Base-by-base conservation (phyloP, 805 yeast species). In the Yamadazyma nakazawae region DNA sequence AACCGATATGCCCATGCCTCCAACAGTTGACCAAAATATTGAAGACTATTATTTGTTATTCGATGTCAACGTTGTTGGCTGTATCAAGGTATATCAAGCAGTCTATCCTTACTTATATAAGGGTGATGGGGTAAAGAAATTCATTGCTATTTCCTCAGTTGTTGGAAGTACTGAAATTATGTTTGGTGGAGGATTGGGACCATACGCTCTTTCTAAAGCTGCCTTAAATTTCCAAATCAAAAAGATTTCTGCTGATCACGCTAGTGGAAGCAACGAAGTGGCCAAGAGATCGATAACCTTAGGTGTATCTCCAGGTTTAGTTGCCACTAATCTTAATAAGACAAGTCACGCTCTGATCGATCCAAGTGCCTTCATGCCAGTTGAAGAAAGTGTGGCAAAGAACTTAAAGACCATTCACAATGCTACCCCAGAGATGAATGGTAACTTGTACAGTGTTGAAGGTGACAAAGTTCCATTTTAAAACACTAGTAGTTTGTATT, bases 221-320 rank as follows among this genome's bases (percentile, higher is more conserved):
- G 70, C 68, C 0, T 40, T 67, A 18, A 67, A 67, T 53, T 64
- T 54, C 52, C 48, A 60, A 13, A 52, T 56, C 10, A 58, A 51
- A 36, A 58, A 60, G 18, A 31, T 70, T 34, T 51, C 63, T 34
- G 12, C 18, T 30, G 72, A 41, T n/a, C 37, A 38, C 16, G 8
- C 19, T 6, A n/a, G 30, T 6, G 14, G 21, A 37, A 37, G 21
- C 9, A 32, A 45, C 16, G 37, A 14, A 24, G 3, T 41, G 9
- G 38, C n/a, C 5, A 40, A 40, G 34, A 69, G 42, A 42, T 65
- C 59, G 46, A 60, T 55, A 10, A 58, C 64, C 34, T 50, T 67
- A 17, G 52, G 68, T 11, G 12, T 69, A 12, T 70, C 68, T 43
- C 78, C 78, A 0, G 76, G 77, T 32, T 34, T 60, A 10, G 74